These are phyloP conservation scores for Pholiota conissans DNA, from an alignment of 768 basidiomycete species.

Conservation along the genomic window DNA sequence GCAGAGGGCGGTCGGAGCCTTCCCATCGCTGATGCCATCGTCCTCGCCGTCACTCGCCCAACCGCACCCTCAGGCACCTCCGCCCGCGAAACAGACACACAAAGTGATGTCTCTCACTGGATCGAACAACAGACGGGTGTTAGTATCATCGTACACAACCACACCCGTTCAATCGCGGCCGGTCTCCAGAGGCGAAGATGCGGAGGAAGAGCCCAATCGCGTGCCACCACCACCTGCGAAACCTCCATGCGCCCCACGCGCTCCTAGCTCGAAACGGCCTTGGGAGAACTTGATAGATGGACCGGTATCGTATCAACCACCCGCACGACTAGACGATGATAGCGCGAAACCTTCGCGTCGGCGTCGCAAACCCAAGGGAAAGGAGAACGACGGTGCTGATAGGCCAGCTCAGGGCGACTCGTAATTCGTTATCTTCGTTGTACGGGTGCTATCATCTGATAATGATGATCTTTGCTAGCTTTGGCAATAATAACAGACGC, in stretches of 20 bases:
- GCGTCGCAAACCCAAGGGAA: slow-evolving; percentile 7
- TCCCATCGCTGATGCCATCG: slow-evolving; percentile 49
- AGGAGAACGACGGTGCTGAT: slow-evolving; percentile 3
- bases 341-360: not conserved
- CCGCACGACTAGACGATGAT: slow-evolving; percentile 8
- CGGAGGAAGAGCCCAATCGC: slow-evolving; percentile 28
- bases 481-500: no score
- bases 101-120: slow-evolving; percentile 59
- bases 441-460: not conserved
- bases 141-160: slow-evolving; percentile 55
- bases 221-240: slow-evolving; percentile 43
- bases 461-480: no score
- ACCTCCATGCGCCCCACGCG: slow-evolving; percentile 33
- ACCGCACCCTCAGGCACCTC: slow-evolving; percentile 14
- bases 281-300: slow-evolving; percentile 44
- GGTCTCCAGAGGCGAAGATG: slow-evolving; percentile 29
- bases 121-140: slow-evolving; percentile 41
- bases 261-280: slow-evolving; percentile 30
- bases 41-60: slow-evolving; percentile 6
- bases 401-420: not conserved
- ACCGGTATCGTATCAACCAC: slow-evolving; percentile 37
- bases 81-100: slow-evolving; percentile 38
- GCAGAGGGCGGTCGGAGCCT: slow-evolving; percentile 54
- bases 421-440: not conserved
- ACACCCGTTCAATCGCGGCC: slow-evolving; percentile 36